phyloP scores from a whole-genome alignment of 176 grass and related monocot species.

The Juncus effusus region DNA sequence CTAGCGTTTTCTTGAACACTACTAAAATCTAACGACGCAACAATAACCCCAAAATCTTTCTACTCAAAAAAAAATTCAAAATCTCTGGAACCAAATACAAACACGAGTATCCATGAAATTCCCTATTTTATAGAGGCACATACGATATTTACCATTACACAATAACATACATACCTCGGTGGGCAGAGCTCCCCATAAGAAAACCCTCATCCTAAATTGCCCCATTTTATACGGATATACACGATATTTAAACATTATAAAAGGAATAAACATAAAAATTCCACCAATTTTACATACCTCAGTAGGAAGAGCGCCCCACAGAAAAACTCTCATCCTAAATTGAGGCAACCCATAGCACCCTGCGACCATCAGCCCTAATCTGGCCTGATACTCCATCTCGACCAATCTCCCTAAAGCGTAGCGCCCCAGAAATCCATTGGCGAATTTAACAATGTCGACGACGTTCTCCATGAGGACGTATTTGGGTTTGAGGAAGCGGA shows the following conservation, averaged over 20 bases:
- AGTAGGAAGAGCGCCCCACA: constrained; percentile 67
- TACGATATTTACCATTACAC: too few relatives aligned
- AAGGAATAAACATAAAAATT: background rate
- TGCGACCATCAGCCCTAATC: constrained; percentile 69
- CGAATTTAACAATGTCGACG: constrained; percentile 79
- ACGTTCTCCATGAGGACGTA: constrained; percentile 96
- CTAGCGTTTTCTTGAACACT: too few relatives aligned
- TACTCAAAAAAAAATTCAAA: too few relatives aligned
- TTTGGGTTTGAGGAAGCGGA: constrained; percentile 62
- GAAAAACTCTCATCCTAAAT: constrained; percentile 66
- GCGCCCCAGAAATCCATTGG: constrained; percentile 60
- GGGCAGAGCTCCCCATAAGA: constrained; percentile 11
- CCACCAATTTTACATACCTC: constrained; percentile 39
- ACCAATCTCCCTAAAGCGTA: constrained; percentile 75
- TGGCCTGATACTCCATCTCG: constrained; percentile 70
- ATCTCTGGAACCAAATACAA: too few relatives aligned
- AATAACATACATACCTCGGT: too few relatives aligned
- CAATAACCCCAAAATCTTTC: too few relatives aligned
- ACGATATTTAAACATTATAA: background rate
- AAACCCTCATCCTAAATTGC: background rate
- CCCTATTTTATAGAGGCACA: too few relatives aligned
- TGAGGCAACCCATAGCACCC: constrained; percentile 86
- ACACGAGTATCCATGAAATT: too few relatives aligned
- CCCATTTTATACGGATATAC: background rate
- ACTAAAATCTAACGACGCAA: too few relatives aligned